phyloP scores from a whole-genome alignment of 192 early-diverging fungal genomes.

The Haplosporangium gracile region DNA sequence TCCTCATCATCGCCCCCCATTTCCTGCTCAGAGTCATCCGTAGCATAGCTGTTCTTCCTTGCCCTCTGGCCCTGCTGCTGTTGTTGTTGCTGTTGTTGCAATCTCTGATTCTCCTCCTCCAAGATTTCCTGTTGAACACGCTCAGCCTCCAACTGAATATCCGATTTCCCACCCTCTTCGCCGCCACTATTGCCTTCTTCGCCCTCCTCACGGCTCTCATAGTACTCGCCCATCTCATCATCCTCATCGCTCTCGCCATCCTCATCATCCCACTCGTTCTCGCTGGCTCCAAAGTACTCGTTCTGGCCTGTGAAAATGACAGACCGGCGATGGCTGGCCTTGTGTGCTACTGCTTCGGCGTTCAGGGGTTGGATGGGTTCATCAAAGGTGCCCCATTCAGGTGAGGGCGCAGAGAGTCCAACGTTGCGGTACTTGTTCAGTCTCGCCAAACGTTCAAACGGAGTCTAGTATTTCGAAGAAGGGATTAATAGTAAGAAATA shows the following conservation, averaged over 20 bases:
- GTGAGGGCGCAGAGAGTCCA: constrained; percentile 48
- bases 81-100: constrained; percentile 22
- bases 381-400: constrained; percentile 52
- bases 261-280: constrained; percentile 41
- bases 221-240: constrained; percentile 46
- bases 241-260: constrained; percentile 47
- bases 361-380: constrained; percentile 40
- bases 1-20: constrained; percentile 53
- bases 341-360: constrained; percentile 10
- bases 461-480: constrained; percentile 64
- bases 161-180: constrained; percentile 58
- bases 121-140: constrained; percentile 53
- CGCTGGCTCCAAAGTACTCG: constrained; percentile 44
- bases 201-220: constrained; percentile 48
- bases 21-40: constrained; percentile 59
- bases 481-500: background rate
- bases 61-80: constrained; percentile 6
- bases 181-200: constrained; percentile 52
- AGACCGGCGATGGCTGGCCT: constrained; percentile 25
- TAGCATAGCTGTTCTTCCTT: constrained; percentile 56
- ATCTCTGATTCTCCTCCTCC: constrained; percentile 26
- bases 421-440: constrained; percentile 84
- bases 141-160: constrained; percentile 62
- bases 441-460: constrained; percentile 82
- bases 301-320: constrained; percentile 35